Evolutionary conservation across 2,329 filamentous ascomycete species (phyloP).

Genomic region (Venturia asperata): DNA sequence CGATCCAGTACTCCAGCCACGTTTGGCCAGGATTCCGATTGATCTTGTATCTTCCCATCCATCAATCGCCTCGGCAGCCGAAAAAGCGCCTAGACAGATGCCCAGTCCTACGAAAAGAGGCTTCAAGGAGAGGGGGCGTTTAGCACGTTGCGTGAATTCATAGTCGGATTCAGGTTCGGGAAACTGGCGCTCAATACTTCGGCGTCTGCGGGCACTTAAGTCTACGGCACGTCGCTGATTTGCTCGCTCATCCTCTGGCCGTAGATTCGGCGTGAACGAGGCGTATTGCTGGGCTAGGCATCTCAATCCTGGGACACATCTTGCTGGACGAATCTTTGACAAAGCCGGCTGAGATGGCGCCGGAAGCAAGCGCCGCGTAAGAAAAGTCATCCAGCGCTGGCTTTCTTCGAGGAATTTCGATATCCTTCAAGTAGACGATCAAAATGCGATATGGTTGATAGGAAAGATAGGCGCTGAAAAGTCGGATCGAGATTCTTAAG

Average conservation of each 20-base stretch:
- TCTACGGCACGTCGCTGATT: background rate
- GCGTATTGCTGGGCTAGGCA: background rate
- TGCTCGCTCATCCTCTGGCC: background rate
- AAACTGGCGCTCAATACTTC: background rate
- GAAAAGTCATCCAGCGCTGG: background rate
- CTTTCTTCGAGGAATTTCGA: too few relatives aligned
- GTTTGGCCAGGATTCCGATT: background rate
- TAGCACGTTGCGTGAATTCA: background rate
- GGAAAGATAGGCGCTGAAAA: too few relatives aligned
- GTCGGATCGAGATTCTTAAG: too few relatives aligned
- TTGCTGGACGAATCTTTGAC: background rate
- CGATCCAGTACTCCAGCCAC: background rate
- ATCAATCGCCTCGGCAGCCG: background rate
- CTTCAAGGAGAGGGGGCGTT: background rate
- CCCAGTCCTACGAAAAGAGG: slow-evolving; percentile 4
- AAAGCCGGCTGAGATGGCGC: background rate
- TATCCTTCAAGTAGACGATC: too few relatives aligned
- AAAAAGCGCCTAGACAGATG: background rate
- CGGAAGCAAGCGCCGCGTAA: background rate
- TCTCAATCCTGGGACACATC: background rate
- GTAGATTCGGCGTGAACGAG: background rate
- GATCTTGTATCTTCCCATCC: slow-evolving; percentile 1
- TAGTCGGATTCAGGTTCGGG: background rate
- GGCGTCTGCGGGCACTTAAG: background rate
- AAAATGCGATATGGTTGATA: too few relatives aligned